Percentiles rank a stretch among this genome's conserved stretches.
These are phyloP conservation scores for Fusarium nygamai DNA, from an alignment of 2,329 filamentous ascomycete genomes.

Conservation along the genomic window DNA sequence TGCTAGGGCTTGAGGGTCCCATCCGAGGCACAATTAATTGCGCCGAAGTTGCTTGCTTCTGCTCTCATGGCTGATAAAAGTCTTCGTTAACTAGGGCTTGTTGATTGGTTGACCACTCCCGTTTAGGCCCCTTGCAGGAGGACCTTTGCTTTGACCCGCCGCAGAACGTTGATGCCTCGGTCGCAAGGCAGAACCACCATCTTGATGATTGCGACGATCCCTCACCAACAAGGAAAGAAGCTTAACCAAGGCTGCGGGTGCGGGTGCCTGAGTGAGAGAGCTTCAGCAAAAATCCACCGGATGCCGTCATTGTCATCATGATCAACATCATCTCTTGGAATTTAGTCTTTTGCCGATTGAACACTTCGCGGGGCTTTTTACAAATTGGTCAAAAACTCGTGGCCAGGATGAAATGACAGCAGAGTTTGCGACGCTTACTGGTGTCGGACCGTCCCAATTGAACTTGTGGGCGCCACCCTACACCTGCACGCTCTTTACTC, in stretches of 20 bases:
- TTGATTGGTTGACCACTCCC: conserved; percentile 24
- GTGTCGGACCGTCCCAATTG: background rate
- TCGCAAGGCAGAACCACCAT: conserved; percentile 32
- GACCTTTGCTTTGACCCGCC: conserved; percentile 14
- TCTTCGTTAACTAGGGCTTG: conserved; percentile 2
- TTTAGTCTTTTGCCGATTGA: background rate
- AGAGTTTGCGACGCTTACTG: conserved; percentile 1
- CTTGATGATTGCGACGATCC: conserved; percentile 23
- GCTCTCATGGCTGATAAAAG: conserved; percentile 5
- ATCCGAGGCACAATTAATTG: conserved; percentile 8
- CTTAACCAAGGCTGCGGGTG: conserved; percentile 4
- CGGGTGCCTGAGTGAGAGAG: conserved; percentile 9
- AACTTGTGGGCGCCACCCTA: background rate
- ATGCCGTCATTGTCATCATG: conserved; percentile 31
- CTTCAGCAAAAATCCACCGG: conserved; percentile 5
- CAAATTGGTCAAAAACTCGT: conserved; percentile 1
- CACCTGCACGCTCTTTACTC: conserved; percentile 34
- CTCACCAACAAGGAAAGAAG: conserved; percentile 35
- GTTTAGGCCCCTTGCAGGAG: conserved; percentile 27
- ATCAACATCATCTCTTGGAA: conserved; percentile 18
- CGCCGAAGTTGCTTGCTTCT: conserved; percentile 23
- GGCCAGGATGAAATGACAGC: background rate
- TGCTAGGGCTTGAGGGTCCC: conserved; percentile 5
- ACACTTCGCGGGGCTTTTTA: background rate
- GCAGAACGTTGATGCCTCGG: conserved; percentile 21